Evolutionary conservation across 306 rosid species (phyloP), one percentile per base, ranked within the genome.

Genomic region (Alnus rubra): DNA sequence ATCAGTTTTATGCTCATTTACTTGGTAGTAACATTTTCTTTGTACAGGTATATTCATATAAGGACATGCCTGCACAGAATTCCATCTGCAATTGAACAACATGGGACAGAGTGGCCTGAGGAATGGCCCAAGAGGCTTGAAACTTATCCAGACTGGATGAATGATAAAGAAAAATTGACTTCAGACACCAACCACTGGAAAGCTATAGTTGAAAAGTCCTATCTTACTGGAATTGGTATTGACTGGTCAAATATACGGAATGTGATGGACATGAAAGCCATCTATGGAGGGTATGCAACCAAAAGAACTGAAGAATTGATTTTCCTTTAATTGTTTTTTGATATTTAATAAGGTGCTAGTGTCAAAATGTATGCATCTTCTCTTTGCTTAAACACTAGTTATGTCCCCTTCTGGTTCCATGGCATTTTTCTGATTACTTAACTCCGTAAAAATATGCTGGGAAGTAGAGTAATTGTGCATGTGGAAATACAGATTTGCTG

Each of bases 101-200:
- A 85, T 15, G 99, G 99, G 68, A 88, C 98, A 28, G 99, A 95
- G 89, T 91, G 99, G 98, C 99, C 99, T 2, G 98, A 92, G 85
- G 94, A 95, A 81, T 95, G 98, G 98, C 98, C 98, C 28, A 91
- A 88, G 86, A 91, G 99, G 83, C 96, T 95, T 2, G 91, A 90
- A 82, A 71, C 87, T 37, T 90, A 86, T 77, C 94, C 98, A 3
- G 99, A 95, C 71, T 95, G 99, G 99, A 74, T 91, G 78, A 86
- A 74, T 55, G 85, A 88, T 78, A 93, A 85, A 86, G 98, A 90
- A 53, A 90, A 88, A 78, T 39, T 95, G 86, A 77, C 78, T 37
- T 96, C 92, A 1, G 99, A 95, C 82, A 90, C 96, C 51, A 79
- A 83, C 79, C 99, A 93, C 82, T 95, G 98, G 99, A 87, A 88